Evolutionary conservation across 2,329 filamentous ascomycete genomes (phyloP).

Genomic region (Penicillium sp.): DNA sequence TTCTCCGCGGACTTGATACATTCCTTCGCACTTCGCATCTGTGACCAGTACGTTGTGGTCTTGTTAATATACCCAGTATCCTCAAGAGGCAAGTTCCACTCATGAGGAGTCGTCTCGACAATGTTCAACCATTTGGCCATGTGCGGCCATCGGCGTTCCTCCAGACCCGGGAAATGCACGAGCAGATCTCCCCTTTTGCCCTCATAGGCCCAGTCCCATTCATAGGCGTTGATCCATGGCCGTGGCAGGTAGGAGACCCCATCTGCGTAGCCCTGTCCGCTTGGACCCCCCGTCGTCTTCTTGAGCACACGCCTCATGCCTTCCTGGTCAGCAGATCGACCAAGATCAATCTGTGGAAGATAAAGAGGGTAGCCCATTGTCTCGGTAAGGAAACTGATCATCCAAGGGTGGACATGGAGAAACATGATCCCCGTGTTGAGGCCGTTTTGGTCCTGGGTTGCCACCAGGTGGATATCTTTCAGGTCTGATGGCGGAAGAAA

Average conservation of each 20-base stretch:
- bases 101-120: conserved; percentile 16
- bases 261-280: conserved; percentile 15
- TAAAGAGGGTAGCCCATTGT: conserved; percentile 25
- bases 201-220: conserved; percentile 27
- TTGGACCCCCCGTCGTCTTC: conserved; percentile 16
- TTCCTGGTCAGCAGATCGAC: conserved; percentile 22
- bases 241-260: conserved; percentile 21
- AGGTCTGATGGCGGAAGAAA: conserved; percentile 34
- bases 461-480: conserved; percentile 30
- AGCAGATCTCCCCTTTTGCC: conserved; percentile 28
- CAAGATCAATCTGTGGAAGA: conserved; percentile 21
- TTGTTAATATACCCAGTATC: conserved; percentile 22
- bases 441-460: conserved; percentile 33
- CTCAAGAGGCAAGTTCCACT: conserved; percentile 24
- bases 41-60: conserved; percentile 23
- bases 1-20: neutral
- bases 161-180: conserved; percentile 31
- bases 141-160: conserved; percentile 23
- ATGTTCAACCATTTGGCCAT: conserved; percentile 29
- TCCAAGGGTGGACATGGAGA: conserved; percentile 36
- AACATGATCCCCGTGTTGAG: conserved; percentile 37
- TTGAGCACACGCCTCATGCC: conserved; percentile 22
- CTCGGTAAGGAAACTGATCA: conserved; percentile 29
- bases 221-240: conserved; percentile 30
- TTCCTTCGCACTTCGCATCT: conserved; percentile 3